Base-by-base conservation (phyloP, 495 filamentous ascomycete genomes). In the Friedmanniomyces endolithicus region DNA sequence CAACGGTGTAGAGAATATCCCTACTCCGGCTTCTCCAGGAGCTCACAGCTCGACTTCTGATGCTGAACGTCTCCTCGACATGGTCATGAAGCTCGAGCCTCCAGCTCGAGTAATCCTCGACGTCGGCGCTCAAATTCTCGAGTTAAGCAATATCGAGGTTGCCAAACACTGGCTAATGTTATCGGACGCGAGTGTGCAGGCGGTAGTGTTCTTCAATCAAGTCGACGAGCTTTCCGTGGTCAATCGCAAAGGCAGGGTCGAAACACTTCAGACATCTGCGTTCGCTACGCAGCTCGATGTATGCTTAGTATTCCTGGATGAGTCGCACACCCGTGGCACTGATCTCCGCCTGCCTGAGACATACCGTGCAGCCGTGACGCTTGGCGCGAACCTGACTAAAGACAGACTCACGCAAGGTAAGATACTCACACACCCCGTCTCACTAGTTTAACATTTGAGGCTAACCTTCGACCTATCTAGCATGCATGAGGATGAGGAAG, bases 351-450 rank as follows among this genome's bases (percentile, higher is more conserved):
- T 92, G 2, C 85, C 86, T 0, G 52, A 52, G 0, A 16, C 71
- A 12, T 81, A 79, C 53, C 67, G 77, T 12, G 87, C 82, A 2
- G 82, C 82, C 2, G 77, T 92, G 6, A 89, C 83, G 0, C 69
- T 90, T 0, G 84, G 85, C 0, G 73, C 80, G 0, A 69, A 72
- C n/a, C 65, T 86, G 6, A 83, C 83, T 0, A 89, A 90, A 63
- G 85, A 90, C 48, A 74, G 75, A 39, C 65, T 86, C 1, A 82
- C 87, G 0, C 87, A 92, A 79, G 84, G 84, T 86, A 72, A 61
- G 70, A n/a, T n/a, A n/a, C n/a, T n/a, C n/a, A n/a, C n/a, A n/a
- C n/a, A n/a, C n/a, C n/a, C n/a, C n/a, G n/a, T n/a, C n/a, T n/a
- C n/a, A n/a, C n/a, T 58, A 2, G 6, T 37, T 58, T 49, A 29